phyloP scores from a whole-genome alignment of 2,329 filamentous ascomycete species.

The Diplodia sapinea region DNA sequence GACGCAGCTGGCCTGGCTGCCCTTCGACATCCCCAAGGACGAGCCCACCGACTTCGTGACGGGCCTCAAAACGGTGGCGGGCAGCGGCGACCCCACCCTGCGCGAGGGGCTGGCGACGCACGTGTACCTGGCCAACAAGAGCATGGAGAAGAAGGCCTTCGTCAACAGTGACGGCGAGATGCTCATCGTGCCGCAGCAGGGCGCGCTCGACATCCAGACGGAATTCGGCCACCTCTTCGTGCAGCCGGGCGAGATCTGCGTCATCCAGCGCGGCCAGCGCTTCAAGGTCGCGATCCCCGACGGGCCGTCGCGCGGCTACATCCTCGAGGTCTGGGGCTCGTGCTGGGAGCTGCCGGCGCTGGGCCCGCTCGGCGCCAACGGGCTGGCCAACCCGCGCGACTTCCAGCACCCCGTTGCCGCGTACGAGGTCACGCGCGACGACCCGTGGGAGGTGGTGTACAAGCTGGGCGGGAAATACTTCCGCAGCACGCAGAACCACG shows the following conservation, averaged over 20 bases:
- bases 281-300: slow-evolving; percentile 44
- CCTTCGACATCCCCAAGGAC: slow-evolving; percentile 44
- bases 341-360: slow-evolving; percentile 50
- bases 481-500: slow-evolving; percentile 68
- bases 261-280: slow-evolving; percentile 49
- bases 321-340: slow-evolving; percentile 50
- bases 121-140: slow-evolving; percentile 44
- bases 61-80: slow-evolving; percentile 47
- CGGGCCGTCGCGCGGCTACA: slow-evolving; percentile 46
- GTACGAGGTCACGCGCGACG: slow-evolving; percentile 60
- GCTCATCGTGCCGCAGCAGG: slow-evolving; percentile 76
- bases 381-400: slow-evolving; percentile 58
- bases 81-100: slow-evolving; percentile 47
- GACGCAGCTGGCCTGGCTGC: slow-evolving; percentile 47
- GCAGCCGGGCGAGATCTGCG: slow-evolving; percentile 74
- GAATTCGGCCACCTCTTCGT: slow-evolving; percentile 77
- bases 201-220: slow-evolving; percentile 75
- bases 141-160: slow-evolving; percentile 50
- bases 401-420: slow-evolving; percentile 74
- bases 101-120: slow-evolving; percentile 46
- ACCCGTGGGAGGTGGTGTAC: slow-evolving; percentile 53
- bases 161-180: slow-evolving; percentile 74
- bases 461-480: slow-evolving; percentile 70
- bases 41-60: slow-evolving; percentile 42
- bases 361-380: slow-evolving; percentile 49